Percentiles rank a stretch among this genome's conserved stretches.
phyloP scores from a whole-genome alignment of 192 early-diverging fungal species.

The Endogone sp. region DNA sequence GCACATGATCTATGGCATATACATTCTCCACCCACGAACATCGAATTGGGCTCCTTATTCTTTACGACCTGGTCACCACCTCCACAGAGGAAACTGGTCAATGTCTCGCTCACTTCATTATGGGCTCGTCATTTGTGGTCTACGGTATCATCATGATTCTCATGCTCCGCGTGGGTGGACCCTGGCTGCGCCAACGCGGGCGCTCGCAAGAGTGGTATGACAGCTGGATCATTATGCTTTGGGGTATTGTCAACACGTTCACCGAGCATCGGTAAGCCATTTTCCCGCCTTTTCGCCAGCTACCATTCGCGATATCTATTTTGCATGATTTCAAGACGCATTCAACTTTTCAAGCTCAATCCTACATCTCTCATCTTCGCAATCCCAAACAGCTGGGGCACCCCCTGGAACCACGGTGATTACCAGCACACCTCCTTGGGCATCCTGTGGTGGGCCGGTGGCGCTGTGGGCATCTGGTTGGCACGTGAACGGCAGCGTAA shows the following conservation, averaged over 20 bases:
- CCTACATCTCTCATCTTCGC: not conserved
- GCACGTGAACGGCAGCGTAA: conserved; percentile 42
- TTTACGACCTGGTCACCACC: not conserved
- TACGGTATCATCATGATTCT: conserved; percentile 61
- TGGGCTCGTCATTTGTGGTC: conserved; percentile 66
- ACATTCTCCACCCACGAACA: not conserved
- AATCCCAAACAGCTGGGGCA: conserved; percentile 23
- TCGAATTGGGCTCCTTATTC: not conserved
- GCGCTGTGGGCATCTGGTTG: conserved; percentile 51
- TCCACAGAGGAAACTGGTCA: conserved; percentile 51
- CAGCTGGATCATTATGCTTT: conserved; percentile 57
- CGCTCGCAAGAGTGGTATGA: conserved; percentile 68
- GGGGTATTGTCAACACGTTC: conserved; percentile 69
- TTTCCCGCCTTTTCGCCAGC: not conserved
- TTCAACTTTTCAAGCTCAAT: not conserved
- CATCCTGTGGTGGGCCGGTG: conserved; percentile 66
- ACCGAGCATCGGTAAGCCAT: conserved; percentile 63
- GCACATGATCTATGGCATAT: not conserved
- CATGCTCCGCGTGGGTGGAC: conserved; percentile 48
- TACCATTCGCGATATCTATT: not conserved
- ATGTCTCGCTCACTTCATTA: conserved; percentile 69
- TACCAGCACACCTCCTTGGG: conserved; percentile 66
- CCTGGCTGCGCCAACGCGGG: conserved; percentile 49
- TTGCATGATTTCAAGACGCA: no score
- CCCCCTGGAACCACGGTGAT: conserved; percentile 60